These are phyloP conservation scores for Backusella tuberculispora DNA, from an alignment of 192 early-diverging fungal species.

Conservation along the genomic window DNA sequence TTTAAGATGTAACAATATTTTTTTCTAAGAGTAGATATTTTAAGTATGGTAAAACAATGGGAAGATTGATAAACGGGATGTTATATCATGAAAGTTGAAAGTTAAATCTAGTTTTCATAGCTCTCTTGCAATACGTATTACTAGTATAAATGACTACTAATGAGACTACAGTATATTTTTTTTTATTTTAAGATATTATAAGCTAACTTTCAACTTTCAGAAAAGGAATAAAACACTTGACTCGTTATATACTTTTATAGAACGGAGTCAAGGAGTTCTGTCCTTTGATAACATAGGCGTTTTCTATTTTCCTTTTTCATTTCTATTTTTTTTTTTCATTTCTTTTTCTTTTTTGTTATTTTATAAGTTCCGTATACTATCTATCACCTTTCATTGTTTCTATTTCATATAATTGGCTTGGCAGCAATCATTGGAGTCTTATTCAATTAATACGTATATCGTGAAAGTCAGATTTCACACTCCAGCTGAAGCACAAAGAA, in stretches of 20 bases:
- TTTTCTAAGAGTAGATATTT: conserved; percentile 2
- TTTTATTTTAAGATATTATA: not conserved
- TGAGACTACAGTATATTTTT: not conserved
- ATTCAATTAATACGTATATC: not conserved
- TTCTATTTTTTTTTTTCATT: not conserved
- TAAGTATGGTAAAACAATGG: not conserved
- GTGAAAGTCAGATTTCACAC: not conserved
- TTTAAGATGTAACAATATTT: not conserved
- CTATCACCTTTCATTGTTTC: not conserved
- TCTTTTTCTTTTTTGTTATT: not conserved
- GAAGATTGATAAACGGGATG: not conserved
- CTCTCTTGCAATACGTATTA: not conserved
- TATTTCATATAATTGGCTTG: not conserved
- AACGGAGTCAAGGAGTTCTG: not conserved
- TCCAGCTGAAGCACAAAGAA: not conserved
- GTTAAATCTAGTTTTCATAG: not conserved
- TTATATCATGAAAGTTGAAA: not conserved
- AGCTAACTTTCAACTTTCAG: not conserved
- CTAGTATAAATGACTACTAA: conserved; percentile 9
- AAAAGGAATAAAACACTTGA: not conserved
- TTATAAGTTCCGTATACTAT: not conserved
- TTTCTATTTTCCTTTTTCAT: not conserved
- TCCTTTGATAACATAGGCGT: not conserved
- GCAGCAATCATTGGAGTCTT: not conserved
- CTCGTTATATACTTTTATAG: not conserved